Evolutionary conservation across 306 rosid genomes (phyloP).

Genomic region (Begonia peltatifolia): DNA sequence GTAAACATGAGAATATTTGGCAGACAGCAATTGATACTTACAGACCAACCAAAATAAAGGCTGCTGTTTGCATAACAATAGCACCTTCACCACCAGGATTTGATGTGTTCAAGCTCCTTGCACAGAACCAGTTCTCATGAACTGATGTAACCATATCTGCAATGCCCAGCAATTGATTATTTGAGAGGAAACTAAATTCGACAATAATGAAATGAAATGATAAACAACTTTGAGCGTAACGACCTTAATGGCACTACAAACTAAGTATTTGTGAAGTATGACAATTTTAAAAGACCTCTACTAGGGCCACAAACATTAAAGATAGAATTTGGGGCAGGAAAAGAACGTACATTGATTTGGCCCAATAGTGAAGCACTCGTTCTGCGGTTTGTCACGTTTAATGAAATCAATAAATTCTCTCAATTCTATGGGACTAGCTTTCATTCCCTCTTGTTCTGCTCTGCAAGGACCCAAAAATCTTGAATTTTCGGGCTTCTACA

Average conservation of each 20-base stretch:
- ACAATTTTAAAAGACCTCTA: background rate
- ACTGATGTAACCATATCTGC: conserved; percentile 78
- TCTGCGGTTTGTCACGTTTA: conserved; percentile 36
- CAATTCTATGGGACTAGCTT: conserved; percentile 32
- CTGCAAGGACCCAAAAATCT: conserved; percentile 21
- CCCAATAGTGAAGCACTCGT: conserved; percentile 41
- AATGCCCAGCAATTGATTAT: conserved; percentile 18
- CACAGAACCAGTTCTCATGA: conserved; percentile 83
- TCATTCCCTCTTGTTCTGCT: conserved; percentile 58
- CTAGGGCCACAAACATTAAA: background rate
- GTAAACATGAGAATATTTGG: too few relatives aligned
- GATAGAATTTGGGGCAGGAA: conserved; percentile 2
- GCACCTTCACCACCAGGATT: conserved; percentile 91
- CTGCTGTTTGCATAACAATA: conserved; percentile 60
- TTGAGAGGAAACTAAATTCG: background rate
- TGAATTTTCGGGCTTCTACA: too few relatives aligned
- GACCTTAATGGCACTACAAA: background rate
- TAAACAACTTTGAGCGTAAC: background rate
- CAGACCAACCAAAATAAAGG: conserved; percentile 74
- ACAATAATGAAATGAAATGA: background rate
- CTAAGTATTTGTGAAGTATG: too few relatives aligned
- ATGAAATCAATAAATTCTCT: conserved; percentile 32
- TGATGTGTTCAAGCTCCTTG: conserved; percentile 89
- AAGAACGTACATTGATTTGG: conserved; percentile 35
- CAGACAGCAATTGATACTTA: conserved; percentile 28